Evolutionary conservation across 108 stramenopile species (phyloP).

Genomic region (Cylindrotheca closterium): DNA sequence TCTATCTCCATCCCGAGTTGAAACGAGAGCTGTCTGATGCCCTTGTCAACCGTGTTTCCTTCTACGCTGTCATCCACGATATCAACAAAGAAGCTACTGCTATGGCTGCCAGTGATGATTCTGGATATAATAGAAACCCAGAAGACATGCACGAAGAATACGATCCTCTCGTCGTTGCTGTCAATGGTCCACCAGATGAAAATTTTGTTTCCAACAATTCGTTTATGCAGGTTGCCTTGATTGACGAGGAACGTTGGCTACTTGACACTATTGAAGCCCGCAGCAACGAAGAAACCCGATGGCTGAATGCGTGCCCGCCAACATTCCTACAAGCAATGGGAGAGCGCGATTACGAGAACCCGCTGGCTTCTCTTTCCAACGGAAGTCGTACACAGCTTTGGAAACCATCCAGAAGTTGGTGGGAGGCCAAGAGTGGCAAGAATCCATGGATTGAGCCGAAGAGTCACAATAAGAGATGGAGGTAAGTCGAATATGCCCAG

Average conservation of each 20-base stretch:
- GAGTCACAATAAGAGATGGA: slow-evolving; percentile 87
- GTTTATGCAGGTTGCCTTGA: slow-evolving; percentile 45
- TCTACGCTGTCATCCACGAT: slow-evolving; percentile 80
- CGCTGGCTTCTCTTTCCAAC: slow-evolving; percentile 25
- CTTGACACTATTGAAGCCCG: slow-evolving; percentile 62
- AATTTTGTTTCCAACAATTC: slow-evolving; percentile 18
- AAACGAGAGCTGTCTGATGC: slow-evolving; percentile 62
- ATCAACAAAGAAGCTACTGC: slow-evolving; percentile 83
- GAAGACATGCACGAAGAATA: slow-evolving; percentile 35
- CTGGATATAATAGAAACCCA: slow-evolving; percentile 28
- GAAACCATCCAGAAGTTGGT: slow-evolving; percentile 89
- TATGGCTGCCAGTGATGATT: slow-evolving; percentile 51
- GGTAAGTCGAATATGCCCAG: too few relatives aligned
- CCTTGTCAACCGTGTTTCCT: slow-evolving; percentile 69
- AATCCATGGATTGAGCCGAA: slow-evolving; percentile 91
- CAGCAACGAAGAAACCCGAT: slow-evolving; percentile 40
- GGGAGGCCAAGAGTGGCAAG: slow-evolving; percentile 89
- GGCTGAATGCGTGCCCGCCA: slow-evolving; percentile 50
- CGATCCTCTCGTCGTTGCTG: slow-evolving; percentile 41
- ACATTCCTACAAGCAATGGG: slow-evolving; percentile 89
- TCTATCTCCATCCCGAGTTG: slow-evolving; percentile 53
- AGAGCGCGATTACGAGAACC: slow-evolving; percentile 68
- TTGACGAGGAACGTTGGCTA: slow-evolving; percentile 86
- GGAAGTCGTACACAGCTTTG: slow-evolving; percentile 78
- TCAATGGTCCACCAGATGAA: slow-evolving; percentile 30